Evolutionary conservation across 306 rosid species (phyloP).

Genomic region (Lupinus albus): DNA sequence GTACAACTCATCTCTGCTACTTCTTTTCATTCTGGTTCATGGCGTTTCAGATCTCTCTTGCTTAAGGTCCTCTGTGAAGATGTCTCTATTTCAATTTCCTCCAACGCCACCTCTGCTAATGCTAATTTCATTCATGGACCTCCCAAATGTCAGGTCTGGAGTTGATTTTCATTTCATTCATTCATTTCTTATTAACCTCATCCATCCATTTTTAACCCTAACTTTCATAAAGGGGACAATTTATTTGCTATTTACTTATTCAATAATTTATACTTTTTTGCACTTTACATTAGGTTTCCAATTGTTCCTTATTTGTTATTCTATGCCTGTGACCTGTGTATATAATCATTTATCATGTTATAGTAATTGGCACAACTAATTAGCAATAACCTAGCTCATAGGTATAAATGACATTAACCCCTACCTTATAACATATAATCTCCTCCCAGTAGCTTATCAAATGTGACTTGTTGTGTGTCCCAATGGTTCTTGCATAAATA

Average conservation of each 20-base stretch:
- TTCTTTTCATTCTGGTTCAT: constrained; percentile 66
- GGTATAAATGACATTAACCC: too few relatives aligned
- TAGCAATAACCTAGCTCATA: too few relatives aligned
- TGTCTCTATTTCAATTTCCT: constrained; percentile 45
- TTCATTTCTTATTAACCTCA: too few relatives aligned
- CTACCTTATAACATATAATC: too few relatives aligned
- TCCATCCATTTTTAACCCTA: constrained; percentile 36
- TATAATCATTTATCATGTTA: constrained; percentile 29
- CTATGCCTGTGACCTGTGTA: constrained; percentile 34
- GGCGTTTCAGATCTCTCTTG: constrained; percentile 64
- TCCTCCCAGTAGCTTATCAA: too few relatives aligned
- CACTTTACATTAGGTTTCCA: constrained; percentile 11
- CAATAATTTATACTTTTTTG: constrained; percentile 9
- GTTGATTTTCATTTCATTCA: too few relatives aligned
- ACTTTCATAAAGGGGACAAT: constrained; percentile 6
- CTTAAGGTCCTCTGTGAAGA: constrained; percentile 63
- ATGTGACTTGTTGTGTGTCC: background rate
- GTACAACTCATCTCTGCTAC: constrained; percentile 54
- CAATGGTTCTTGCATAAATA: background rate
- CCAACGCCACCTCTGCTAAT: constrained; percentile 51
- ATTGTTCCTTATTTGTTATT: constrained; percentile 19
- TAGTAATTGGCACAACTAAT: too few relatives aligned
- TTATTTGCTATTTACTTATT: background rate
- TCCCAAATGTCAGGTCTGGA: constrained; percentile 65
- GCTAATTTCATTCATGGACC: constrained; percentile 55